Percentiles rank a stretch among this genome's conserved stretches.
phyloP scores from a whole-genome alignment of 2,329 filamentous ascomycete species.

The Lomentospora prolificans region DNA sequence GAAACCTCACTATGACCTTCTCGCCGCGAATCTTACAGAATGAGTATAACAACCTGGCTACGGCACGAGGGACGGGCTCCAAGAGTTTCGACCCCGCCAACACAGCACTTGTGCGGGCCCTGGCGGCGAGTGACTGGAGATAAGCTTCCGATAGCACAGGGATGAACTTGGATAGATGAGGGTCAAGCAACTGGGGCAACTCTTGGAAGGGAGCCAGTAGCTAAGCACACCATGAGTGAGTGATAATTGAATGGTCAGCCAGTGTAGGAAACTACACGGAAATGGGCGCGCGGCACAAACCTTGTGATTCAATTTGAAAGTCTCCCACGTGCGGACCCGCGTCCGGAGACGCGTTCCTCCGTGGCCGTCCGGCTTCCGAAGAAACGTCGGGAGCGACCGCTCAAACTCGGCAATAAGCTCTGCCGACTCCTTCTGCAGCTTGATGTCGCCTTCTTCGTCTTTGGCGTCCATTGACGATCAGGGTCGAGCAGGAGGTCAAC shows the following conservation, averaged over 20 bases:
- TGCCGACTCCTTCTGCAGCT: slow-evolving; percentile 49
- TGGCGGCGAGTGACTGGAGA: slow-evolving; percentile 50
- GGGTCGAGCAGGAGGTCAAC: too few relatives aligned
- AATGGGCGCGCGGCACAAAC: slow-evolving; percentile 22
- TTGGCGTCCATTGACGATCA: slow-evolving; percentile 48
- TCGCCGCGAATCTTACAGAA: slow-evolving; percentile 92
- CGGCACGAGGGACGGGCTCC: slow-evolving; percentile 54
- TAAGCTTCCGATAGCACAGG: slow-evolving; percentile 68
- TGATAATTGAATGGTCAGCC: slow-evolving; percentile 16
- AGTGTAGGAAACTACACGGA: slow-evolving; percentile 1
- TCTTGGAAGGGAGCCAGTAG: slow-evolving; percentile 86
- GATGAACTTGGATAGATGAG: slow-evolving; percentile 66
- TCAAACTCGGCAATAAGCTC: slow-evolving; percentile 49
- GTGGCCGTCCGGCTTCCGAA: slow-evolving; percentile 40
- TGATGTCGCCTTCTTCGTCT: slow-evolving; percentile 51
- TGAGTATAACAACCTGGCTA: slow-evolving; percentile 73
- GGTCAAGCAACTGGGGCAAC: slow-evolving; percentile 85
- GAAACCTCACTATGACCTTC: slow-evolving; percentile 83
- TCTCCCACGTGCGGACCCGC: slow-evolving; percentile 40
- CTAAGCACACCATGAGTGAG: slow-evolving; percentile 17
- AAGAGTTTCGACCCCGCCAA: slow-evolving; percentile 29
- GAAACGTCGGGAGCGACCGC: slow-evolving; percentile 38
- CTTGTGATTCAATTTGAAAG: slow-evolving; percentile 33
- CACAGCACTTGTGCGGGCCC: slow-evolving; percentile 28
- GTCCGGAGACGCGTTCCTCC: slow-evolving; percentile 32